Conservation (phyloP, 352 stramenopile species). For the Phytophthora sansomeana region DNA sequence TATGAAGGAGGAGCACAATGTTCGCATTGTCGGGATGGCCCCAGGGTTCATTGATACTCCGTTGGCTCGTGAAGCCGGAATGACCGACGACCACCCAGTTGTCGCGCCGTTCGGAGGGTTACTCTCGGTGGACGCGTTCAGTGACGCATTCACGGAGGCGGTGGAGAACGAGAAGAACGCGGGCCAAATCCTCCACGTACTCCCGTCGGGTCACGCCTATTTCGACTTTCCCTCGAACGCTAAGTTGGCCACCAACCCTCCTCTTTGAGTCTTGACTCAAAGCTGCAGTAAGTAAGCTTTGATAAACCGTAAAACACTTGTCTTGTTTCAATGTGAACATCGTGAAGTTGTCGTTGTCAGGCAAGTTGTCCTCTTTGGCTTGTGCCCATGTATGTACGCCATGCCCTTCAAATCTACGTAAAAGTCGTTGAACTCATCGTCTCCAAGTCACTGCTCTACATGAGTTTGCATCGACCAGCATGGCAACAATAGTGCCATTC, state of each 20-base stretch:
- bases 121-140: conserved; percentile 17
- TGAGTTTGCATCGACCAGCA: no score
- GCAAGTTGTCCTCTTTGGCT: no score
- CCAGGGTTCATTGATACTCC: conserved; percentile 60
- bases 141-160: conserved; percentile 17
- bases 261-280: neutral
- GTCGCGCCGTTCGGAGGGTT: conserved; percentile 22
- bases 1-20: conserved; percentile 53
- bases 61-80: conserved; percentile 42
- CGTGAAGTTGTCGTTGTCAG: no score
- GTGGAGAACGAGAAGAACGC: conserved; percentile 25
- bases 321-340: no score
- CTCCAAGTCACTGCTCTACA: no score
- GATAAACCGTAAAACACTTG: neutral
- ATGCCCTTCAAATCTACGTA: no score
- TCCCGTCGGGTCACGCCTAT: conserved; percentile 5
- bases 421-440: no score
- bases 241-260: neutral
- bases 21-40: conserved; percentile 54
- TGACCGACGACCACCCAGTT: conserved; percentile 29
- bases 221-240: neutral
- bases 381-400: no score
- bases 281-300: neutral
- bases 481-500: no score
- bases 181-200: conserved; percentile 14